These are phyloP conservation scores for Saturnispora quitensis DNA, from an alignment of 805 yeast genomes.

Conservation along the genomic window DNA sequence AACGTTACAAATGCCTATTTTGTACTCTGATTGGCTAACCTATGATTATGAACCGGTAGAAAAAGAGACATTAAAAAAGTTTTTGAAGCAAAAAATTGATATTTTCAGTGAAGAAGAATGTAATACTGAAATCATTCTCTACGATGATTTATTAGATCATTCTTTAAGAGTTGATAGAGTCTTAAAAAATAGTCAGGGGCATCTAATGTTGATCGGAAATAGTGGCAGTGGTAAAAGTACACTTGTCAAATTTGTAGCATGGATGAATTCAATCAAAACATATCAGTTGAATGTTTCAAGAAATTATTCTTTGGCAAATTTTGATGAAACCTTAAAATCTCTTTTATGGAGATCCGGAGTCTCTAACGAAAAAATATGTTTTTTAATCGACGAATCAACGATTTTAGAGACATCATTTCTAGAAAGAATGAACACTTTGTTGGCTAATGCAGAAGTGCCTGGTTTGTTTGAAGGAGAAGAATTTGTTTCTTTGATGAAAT, in stretches of 20 bases:
- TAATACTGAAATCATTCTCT: constrained; percentile 50
- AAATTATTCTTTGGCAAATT: constrained; percentile 48
- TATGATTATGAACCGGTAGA: constrained; percentile 50
- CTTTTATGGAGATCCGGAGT: constrained; percentile 43
- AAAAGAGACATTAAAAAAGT: constrained; percentile 37
- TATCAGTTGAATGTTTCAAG: constrained; percentile 49
- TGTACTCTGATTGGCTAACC: constrained; percentile 71
- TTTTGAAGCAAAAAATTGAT: constrained; percentile 53
- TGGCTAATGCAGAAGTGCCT: constrained; percentile 89
- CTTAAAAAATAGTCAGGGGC: constrained; percentile 80
- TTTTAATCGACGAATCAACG: constrained; percentile 73
- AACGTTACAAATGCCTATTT: constrained; percentile 41
- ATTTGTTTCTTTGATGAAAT: constrained; percentile 37
- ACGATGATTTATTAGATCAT: constrained; percentile 66
- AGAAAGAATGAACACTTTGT: constrained; percentile 86
- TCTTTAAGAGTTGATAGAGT: constrained; percentile 74
- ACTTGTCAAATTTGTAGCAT: constrained; percentile 70
- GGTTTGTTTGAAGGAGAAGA: constrained; percentile 81
- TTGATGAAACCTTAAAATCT: constrained; percentile 53
- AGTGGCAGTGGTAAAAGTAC: constrained; percentile 78
- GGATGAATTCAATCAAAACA: constrained; percentile 75
- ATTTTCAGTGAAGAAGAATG: constrained; percentile 75
- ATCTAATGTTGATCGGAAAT: constrained; percentile 75
- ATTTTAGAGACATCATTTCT: constrained; percentile 69
- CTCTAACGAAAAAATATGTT: constrained; percentile 54